Percentiles rank a stretch among this genome's conserved stretches.
Conservation (phyloP, 2,329 filamentous ascomycete species). For the Scedosporium minutisporum region DNA sequence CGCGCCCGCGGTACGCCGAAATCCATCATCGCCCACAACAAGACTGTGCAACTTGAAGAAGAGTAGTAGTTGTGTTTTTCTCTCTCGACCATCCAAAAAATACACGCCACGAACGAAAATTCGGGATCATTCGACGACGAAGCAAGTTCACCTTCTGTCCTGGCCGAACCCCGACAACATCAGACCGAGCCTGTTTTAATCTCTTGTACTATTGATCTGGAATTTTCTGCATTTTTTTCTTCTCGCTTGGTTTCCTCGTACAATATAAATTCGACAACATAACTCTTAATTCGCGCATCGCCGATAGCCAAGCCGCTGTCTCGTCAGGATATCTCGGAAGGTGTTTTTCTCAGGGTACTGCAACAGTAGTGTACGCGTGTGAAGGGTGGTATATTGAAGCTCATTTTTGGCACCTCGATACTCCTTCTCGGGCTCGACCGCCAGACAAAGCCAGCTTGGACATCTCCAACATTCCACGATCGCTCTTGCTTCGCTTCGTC, state of each 20-base stretch:
- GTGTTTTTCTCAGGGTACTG: not conserved
- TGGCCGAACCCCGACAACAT: slow-evolving; percentile 3
- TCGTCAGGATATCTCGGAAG: not conserved
- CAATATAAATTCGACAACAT: slow-evolving; percentile 1
- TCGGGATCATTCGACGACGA: slow-evolving; percentile 4
- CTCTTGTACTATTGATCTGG: slow-evolving; percentile 4
- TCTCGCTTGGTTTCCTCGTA: slow-evolving; percentile 18
- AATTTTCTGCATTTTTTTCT: slow-evolving; percentile 17
- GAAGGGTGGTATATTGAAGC: slow-evolving; percentile 1
- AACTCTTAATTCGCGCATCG: slow-evolving; percentile 5
- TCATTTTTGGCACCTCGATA: not conserved
- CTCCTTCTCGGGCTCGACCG: not conserved
- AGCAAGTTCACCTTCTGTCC: slow-evolving; percentile 7
- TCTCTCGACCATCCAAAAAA: not conserved
- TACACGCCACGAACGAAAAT: not conserved
- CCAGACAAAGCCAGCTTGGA: not conserved
- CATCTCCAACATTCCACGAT: not conserved
- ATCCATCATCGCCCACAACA: slow-evolving; percentile 1
- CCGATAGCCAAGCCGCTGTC: not conserved
- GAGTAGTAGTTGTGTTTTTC: not conserved
- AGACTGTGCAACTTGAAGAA: not conserved
- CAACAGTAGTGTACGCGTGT: not conserved
- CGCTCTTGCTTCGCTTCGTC: not conserved
- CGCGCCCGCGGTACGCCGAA: not conserved
- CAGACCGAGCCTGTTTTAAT: slow-evolving; percentile 1